phyloP scores from a whole-genome alignment of 2,329 filamentous ascomycete species.

The Diplocarpon mali region DNA sequence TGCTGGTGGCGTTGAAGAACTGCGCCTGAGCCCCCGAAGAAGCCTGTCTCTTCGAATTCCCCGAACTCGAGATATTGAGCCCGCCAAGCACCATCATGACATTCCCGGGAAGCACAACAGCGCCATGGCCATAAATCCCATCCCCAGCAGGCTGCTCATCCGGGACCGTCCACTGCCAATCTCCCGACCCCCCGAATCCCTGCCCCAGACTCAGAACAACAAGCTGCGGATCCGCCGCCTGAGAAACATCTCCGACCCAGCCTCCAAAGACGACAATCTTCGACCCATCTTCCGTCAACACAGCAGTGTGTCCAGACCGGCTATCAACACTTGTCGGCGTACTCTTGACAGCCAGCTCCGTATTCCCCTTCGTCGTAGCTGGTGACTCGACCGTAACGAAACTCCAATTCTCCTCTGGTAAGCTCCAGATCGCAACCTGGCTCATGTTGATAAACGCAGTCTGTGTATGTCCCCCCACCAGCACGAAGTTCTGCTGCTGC shows the following conservation, averaged over 20 bases:
- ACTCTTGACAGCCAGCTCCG: constrained; percentile 45
- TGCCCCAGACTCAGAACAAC: constrained; percentile 65
- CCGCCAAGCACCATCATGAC: constrained; percentile 59
- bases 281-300: constrained; percentile 67
- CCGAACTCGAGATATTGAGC: constrained; percentile 35
- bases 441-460: constrained; percentile 90
- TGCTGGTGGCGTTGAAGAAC: constrained; percentile 52
- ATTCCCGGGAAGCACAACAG: constrained; percentile 52
- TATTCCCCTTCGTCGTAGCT: constrained; percentile 28
- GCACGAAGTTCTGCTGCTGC: constrained; percentile 66
- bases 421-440: constrained; percentile 72
- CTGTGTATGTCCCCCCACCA: constrained; percentile 77
- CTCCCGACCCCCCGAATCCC: constrained; percentile 58
- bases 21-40: constrained; percentile 29
- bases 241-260: constrained; percentile 76
- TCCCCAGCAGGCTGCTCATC: constrained; percentile 31
- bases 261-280: constrained; percentile 76
- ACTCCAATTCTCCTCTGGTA: constrained; percentile 79
- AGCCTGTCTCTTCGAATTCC: constrained; percentile 29
- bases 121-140: constrained; percentile 53
- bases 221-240: constrained; percentile 71
- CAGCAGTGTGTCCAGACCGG: constrained; percentile 78
- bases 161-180: constrained; percentile 63
- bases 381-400: constrained; percentile 57
- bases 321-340: constrained; percentile 42